Percentiles rank a stretch among this genome's conserved stretches.
Evolutionary conservation across 352 stramenopile species (phyloP).

Genomic region (Phytophthora uliginosa): DNA sequence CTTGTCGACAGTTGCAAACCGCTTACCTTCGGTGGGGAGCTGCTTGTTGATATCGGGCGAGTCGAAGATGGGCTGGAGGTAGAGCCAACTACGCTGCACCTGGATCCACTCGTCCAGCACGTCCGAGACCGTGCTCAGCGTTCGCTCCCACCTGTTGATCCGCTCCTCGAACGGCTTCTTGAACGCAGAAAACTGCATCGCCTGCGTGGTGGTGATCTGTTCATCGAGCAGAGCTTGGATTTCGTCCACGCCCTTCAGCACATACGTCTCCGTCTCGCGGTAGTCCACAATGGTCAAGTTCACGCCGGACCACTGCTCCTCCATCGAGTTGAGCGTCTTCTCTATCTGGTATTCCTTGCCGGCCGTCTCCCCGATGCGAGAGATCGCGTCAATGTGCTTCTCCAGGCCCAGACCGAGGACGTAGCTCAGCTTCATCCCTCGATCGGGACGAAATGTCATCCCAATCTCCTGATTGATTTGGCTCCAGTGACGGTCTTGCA

Average conservation of each 20-base stretch:
- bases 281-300: constrained; percentile 91
- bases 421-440: constrained; percentile 86
- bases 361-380: constrained; percentile 93
- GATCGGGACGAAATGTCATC: constrained; percentile 87
- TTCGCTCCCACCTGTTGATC: constrained; percentile 94
- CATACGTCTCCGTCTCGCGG: constrained; percentile 94
- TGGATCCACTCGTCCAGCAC: constrained; percentile 96
- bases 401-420: constrained; percentile 89
- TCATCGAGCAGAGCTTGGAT: constrained; percentile 95
- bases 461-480: constrained; percentile 92
- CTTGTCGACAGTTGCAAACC: constrained; percentile 96
- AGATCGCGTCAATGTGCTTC: constrained; percentile 90
- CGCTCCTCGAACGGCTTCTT: constrained; percentile 96
- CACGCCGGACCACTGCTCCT: constrained; percentile 90
- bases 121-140: constrained; percentile 92
- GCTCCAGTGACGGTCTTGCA: constrained; percentile 95
- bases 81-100: constrained; percentile 96
- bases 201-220: constrained; percentile 96
- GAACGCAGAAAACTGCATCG: constrained; percentile 97
- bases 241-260: constrained; percentile 96
- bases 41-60: constrained; percentile 97
- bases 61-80: constrained; percentile 97
- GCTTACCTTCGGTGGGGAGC: constrained; percentile 94
- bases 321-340: constrained; percentile 94
- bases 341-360: constrained; percentile 97